These are phyloP conservation scores for Raphidocelis subcapitata DNA, from an alignment of 139 green algal species.

Conservation along the genomic window DNA sequence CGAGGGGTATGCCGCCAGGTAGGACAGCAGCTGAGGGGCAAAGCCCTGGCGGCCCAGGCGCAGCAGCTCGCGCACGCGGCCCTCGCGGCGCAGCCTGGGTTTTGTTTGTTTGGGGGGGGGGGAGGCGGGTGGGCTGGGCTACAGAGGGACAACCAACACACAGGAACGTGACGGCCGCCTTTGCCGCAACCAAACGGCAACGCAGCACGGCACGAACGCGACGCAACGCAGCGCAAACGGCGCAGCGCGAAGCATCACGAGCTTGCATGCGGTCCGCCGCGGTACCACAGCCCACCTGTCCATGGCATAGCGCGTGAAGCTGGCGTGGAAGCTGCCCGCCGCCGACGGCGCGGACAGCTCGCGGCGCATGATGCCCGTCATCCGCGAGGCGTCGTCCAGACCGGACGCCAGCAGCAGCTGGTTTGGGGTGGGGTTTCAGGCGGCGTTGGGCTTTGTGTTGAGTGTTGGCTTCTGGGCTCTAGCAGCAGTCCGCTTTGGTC, in stretches of 20 bases:
- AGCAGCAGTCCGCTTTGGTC: too few relatives aligned
- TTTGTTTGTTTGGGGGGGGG: too few relatives aligned
- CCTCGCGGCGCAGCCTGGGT: too few relatives aligned
- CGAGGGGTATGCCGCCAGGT: constrained; percentile 11
- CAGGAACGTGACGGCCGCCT: too few relatives aligned
- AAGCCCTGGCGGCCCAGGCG: constrained; percentile 17
- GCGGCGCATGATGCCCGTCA: constrained; percentile 8
- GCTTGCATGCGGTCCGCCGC: not conserved
- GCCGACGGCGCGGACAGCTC: not conserved
- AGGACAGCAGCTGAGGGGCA: constrained; percentile 14
- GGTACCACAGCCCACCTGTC: not conserved
- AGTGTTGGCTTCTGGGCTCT: too few relatives aligned
- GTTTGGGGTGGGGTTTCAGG: too few relatives aligned
- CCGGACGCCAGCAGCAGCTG: constrained; percentile 20
- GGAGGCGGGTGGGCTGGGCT: too few relatives aligned
- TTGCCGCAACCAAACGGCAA: too few relatives aligned
- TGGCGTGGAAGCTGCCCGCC: not conserved
- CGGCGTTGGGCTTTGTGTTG: too few relatives aligned
- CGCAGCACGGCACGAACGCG: not conserved
- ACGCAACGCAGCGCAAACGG: not conserved
- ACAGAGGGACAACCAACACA: too few relatives aligned
- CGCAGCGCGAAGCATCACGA: too few relatives aligned
- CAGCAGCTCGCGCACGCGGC: constrained; percentile 3
- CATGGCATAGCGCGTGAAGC: constrained; percentile 26
- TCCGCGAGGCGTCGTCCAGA: not conserved